Base-by-base conservation (phyloP, 257 asterid species). In the Avicennia marina region DNA sequence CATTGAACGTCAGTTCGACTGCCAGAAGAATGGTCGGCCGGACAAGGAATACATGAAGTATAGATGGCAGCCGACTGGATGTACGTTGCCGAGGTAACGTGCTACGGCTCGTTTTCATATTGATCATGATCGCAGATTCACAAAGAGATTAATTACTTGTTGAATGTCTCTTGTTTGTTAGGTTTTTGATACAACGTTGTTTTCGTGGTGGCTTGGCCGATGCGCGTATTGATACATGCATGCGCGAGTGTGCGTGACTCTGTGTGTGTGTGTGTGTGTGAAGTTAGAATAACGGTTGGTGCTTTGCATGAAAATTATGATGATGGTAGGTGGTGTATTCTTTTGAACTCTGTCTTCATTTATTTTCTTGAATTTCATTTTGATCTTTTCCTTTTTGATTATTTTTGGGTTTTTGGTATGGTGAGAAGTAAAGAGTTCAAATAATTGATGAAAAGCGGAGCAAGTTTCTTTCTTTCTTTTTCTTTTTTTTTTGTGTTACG, bases 1-100 rank as follows among this genome's bases (percentile, higher is more conserved):
- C 25, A 47, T 82, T 26, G 58, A 76, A 20, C 16, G 22, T 0
- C 71, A 59, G 49, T 82, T 74, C 34, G 54, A 73, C 11, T 82
- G 90, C 68, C 62, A 52, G 60, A 63, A 32, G 9, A 73, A 78
- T 29, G 83, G 84, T 15, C 65, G 90, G 2, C 81, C 74, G 8
- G 84, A 82, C 73, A 42, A 32, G 18, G 54, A 34, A 7, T 78
- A 71, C 70, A 57, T 49, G 43, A 64, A 60, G 42, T 72, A 59
- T 60, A 54, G 27, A 40, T 72, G 75, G 82, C 73, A 61, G 24
- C 78, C 82, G 4, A 32, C 4, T 34, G 67, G 73, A 4, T 76
- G 82, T 71, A n/a, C 2, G 0, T 56, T 76, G 47, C 70, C 64
- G 6, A 65, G 78, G 82, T 75, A 43, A 1, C 4, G 2, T 4